phyloP scores from a whole-genome alignment of 345 rosid species.

The Syzygium jambos region DNA sequence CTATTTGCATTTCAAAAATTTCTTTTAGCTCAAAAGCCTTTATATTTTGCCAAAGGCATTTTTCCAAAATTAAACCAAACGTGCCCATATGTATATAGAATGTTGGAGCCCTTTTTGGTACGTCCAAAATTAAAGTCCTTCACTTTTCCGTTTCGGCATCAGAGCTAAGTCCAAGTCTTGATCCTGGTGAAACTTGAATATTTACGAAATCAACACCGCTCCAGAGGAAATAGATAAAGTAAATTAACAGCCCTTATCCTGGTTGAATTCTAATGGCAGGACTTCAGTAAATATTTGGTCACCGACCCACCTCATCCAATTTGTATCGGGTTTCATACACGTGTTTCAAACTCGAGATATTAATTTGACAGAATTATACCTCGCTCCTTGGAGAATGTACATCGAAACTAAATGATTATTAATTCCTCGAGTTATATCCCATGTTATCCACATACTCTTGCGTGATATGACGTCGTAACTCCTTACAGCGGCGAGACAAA shows the following conservation, averaged over 20 bases:
- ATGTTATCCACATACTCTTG: accelerated
- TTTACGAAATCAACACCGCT: background rate
- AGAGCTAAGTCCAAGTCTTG: background rate
- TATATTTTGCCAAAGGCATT: no score
- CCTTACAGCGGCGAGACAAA: accelerated
- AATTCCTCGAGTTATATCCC: accelerated
- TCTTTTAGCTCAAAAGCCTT: no score
- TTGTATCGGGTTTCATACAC: accelerated
- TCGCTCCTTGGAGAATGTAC: background rate
- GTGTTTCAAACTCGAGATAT: accelerated
- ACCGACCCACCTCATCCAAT: background rate
- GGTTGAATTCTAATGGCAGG: background rate
- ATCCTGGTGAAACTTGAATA: background rate
- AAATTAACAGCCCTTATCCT: background rate
- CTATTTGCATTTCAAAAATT: no score
- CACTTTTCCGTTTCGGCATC: background rate
- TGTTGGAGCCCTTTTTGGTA: background rate
- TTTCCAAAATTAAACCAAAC: no score
- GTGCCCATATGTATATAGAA: background rate
- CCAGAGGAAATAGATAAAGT: background rate
- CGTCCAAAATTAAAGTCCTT: background rate
- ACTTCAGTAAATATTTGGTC: background rate
- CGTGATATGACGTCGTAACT: accelerated
- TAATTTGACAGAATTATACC: background rate
- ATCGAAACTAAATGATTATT: accelerated